Base-by-base conservation (phyloP, 345 rosid genomes). In the Sonneratia caseolaris region DNA sequence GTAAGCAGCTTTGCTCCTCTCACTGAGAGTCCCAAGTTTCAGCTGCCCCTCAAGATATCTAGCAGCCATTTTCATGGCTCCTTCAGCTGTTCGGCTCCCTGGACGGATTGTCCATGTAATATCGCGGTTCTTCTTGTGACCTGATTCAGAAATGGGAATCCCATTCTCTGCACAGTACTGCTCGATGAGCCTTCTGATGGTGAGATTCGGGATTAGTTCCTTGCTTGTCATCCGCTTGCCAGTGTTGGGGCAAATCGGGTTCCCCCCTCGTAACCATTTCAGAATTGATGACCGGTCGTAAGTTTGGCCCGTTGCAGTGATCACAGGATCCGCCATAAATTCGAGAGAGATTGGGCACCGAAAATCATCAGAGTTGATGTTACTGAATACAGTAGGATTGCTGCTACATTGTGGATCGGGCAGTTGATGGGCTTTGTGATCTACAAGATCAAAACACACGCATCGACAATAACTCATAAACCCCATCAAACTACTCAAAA, bases 291-390 rank as follows among this genome's bases (percentile, higher is more conserved):
- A 71, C 32, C 97, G 85, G 69, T 89, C 95, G 73, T 91, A 91
- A 0, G 92, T 89, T 68, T 89, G 92, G 0, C 94, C 97, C 0
- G 97, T 81, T 64, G 77, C 78, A 21, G 89, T 76, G 59, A 84
- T 79, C 36, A 91, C 95, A 0, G 95, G 97, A 77, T 89, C 91
- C 1, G 24, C 74, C 97, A 87, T 91, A 32, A 86, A 73, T 81
- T 89, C 95, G 10, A 91, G 84, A 37, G 95, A 82, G 51, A 91
- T 86, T 3, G 97, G 95, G 68, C 97, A 89, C 65, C 80, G 86
- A 62, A 91, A 83, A 85, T 87, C 92, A 68, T 89, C 92, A 1
- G 72, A 59, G 70, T 83, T 87, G 51, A 91, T 62, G 66, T 79
- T 77, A 0, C 69, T 68, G 21, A 85, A 57, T 37, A 75, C 45